A percentile compares a stretch with the other conserved stretches of the same genome.
phyloP scores from a whole-genome alignment of 2,329 filamentous ascomycete species.

The Colletotrichum salicis region DNA sequence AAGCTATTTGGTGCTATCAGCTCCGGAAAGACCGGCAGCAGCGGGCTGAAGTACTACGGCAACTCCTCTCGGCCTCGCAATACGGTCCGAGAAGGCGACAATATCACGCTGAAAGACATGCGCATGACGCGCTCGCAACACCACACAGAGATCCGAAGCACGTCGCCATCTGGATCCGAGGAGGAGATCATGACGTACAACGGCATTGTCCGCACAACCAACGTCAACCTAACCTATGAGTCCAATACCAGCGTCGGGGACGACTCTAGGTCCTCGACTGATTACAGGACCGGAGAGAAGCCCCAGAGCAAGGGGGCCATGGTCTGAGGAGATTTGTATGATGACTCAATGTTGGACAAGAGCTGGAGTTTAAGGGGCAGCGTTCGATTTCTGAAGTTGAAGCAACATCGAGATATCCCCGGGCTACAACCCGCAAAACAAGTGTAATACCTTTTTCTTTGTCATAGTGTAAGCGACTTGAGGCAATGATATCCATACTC shows the following conservation, averaged over 20 bases:
- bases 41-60: slow-evolving; percentile 18
- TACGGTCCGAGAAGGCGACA: slow-evolving; percentile 15
- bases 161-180: slow-evolving; percentile 47
- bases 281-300: slow-evolving; percentile 17
- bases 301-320: slow-evolving; percentile 3
- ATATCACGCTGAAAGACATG: slow-evolving; percentile 41
- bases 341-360: not conserved
- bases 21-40: slow-evolving; percentile 14
- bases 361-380: not conserved
- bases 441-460: not conserved
- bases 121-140: slow-evolving; percentile 38
- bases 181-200: slow-evolving; percentile 53
- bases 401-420: not conserved
- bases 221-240: slow-evolving; percentile 38
- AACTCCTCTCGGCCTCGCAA: slow-evolving; percentile 12
- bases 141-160: slow-evolving; percentile 46
- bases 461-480: not conserved
- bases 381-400: not conserved
- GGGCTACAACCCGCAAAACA: not conserved
- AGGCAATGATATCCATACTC: not conserved
- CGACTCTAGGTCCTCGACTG: slow-evolving; percentile 10
- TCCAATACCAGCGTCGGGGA: slow-evolving; percentile 12
- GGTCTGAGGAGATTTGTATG: not conserved
- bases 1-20: slow-evolving; percentile 41
- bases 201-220: slow-evolving; percentile 50